Conservation (phyloP, 1,139 yeast genomes). For the Hanseniaspora uvarum region DNA sequence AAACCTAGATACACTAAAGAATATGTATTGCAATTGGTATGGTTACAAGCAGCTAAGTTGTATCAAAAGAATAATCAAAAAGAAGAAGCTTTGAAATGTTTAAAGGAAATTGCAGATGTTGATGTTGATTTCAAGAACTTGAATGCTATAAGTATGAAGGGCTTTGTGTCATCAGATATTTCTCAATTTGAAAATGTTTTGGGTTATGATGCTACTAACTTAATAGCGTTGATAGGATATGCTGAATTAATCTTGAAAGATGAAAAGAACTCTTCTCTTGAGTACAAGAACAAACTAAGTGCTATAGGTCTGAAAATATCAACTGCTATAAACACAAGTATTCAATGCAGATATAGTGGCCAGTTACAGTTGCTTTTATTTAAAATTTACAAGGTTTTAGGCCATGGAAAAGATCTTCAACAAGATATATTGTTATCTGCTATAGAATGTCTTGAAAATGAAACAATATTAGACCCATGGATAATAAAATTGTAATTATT, state of each 20-base stretch:
- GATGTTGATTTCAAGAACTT: conserved; percentile 26
- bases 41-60: conserved; percentile 66
- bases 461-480: conserved; percentile 14
- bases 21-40: conserved; percentile 47
- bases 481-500: conserved; percentile 5
- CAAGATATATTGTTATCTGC: conserved; percentile 6
- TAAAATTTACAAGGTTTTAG: conserved; percentile 44
- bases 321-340: conserved; percentile 34
- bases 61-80: conserved; percentile 47
- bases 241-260: conserved; percentile 42
- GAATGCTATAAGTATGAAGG: conserved; percentile 47
- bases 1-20: conserved; percentile 23
- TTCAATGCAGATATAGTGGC: conserved; percentile 46
- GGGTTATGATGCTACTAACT: conserved; percentile 42
- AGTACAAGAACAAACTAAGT: conserved; percentile 24
- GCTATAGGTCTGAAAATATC: conserved; percentile 12
- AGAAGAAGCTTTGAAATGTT: conserved; percentile 61
- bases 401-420: conserved; percentile 11
- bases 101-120: conserved; percentile 55
- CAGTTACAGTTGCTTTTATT: conserved; percentile 72
- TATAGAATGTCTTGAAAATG: conserved; percentile 11
- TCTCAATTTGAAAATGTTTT: conserved; percentile 62
- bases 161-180: conserved; percentile 38
- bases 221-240: conserved; percentile 58
- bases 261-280: neutral